Evolutionary conservation across 148 eudicot genomes (phyloP).

Genomic region (Dianthus caryophyllus): DNA sequence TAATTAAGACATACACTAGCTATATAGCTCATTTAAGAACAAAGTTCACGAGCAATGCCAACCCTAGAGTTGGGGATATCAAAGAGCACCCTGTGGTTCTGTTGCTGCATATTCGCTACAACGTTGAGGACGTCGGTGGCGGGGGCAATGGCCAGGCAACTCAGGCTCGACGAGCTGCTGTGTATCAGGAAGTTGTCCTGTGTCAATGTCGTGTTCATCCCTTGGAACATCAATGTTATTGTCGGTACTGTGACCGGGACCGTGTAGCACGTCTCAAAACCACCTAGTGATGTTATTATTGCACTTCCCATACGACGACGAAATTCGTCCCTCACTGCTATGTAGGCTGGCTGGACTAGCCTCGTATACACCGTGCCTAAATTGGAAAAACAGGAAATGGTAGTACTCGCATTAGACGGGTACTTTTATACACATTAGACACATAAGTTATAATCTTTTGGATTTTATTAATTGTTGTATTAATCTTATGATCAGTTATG

Average conservation of each 20-base stretch:
- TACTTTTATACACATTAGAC: too few species aligned
- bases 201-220: slow-evolving; percentile 53
- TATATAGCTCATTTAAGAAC: slow-evolving; percentile 33
- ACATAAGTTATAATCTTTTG: too few species aligned
- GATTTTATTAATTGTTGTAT: too few species aligned
- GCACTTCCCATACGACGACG: slow-evolving; percentile 44
- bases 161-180: slow-evolving; percentile 45
- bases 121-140: slow-evolving; percentile 58
- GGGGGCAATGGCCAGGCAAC: slow-evolving; percentile 78
- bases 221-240: slow-evolving; percentile 63
- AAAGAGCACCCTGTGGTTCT: slow-evolving; percentile 63
- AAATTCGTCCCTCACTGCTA: slow-evolving; percentile 59
- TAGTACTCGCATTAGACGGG: too few species aligned
- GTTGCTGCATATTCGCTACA: slow-evolving; percentile 81
- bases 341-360: slow-evolving; percentile 53
- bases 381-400: not conserved
- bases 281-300: slow-evolving; percentile 58
- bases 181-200: slow-evolving; percentile 72
- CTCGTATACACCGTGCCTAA: slow-evolving; percentile 69
- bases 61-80: slow-evolving; percentile 66
- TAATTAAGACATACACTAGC: too few species aligned
- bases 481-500: too few species aligned
- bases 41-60: slow-evolving; percentile 66
- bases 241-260: slow-evolving; percentile 47
- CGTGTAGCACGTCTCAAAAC: slow-evolving; percentile 81